Evolutionary conservation across 495 filamentous ascomycete species (phyloP).

Genomic region (Penicillium malachiteum): DNA sequence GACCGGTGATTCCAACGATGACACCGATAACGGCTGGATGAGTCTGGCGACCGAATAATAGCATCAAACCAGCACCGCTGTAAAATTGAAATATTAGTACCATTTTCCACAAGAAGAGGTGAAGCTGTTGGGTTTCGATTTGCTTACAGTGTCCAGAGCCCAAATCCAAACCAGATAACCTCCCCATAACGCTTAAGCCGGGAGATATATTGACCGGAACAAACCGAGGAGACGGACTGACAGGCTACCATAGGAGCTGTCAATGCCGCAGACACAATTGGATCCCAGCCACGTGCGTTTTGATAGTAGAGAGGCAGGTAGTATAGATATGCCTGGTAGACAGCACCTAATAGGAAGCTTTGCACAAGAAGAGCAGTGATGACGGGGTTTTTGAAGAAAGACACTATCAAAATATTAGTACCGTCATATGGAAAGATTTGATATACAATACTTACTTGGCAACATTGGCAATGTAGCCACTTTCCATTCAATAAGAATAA

Average conservation of each 20-base stretch:
- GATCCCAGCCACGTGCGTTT: constrained; percentile 50
- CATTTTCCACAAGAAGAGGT: not conserved
- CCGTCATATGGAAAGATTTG: not conserved
- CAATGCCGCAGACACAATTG: constrained; percentile 50
- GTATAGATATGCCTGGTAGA: constrained; percentile 57
- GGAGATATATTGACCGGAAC: constrained; percentile 59
- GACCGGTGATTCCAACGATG: constrained; percentile 52
- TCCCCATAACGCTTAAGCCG: constrained; percentile 55
- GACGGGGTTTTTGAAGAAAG: constrained; percentile 55
- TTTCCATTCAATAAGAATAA: constrained; percentile 59
- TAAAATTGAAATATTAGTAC: not conserved
- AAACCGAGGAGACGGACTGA: constrained; percentile 51
- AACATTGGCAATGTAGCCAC: constrained; percentile 59
- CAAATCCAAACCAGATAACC: constrained; percentile 56
- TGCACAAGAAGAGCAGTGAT: constrained; percentile 56
- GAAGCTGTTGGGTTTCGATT: not conserved
- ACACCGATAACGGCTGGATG: constrained; percentile 50
- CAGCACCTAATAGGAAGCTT: constrained; percentile 58
- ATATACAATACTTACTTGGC: constrained; percentile 40
- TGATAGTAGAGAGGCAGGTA: constrained; percentile 55
- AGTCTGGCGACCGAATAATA: constrained; percentile 48
- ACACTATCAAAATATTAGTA: constrained; percentile 33
- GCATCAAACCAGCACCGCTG: constrained; percentile 53
- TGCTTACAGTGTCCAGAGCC: constrained; percentile 51
- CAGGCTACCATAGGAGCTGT: constrained; percentile 52